Evolutionary conservation across 352 stramenopile species (phyloP).

Genomic region (Phytophthora foliorum): DNA sequence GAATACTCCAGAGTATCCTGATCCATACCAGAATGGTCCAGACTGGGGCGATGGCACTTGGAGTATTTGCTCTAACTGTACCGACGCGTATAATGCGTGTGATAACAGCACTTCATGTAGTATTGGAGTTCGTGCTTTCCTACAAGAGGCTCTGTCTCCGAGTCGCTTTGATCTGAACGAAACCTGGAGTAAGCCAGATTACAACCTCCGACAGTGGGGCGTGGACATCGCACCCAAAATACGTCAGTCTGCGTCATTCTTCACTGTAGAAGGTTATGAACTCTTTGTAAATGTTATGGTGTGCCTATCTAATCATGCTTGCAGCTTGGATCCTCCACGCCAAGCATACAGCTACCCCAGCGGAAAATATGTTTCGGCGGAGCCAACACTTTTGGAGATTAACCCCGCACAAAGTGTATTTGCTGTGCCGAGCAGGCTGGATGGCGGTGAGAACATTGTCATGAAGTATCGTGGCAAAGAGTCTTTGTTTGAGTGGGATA

Average conservation of each 20-base stretch:
- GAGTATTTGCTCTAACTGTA: conserved; percentile 36
- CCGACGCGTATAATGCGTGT: conserved; percentile 25
- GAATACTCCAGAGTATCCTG: conserved; percentile 20
- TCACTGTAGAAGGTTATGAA: conserved; percentile 38
- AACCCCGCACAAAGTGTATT: conserved; percentile 20
- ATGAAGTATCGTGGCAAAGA: conserved; percentile 35
- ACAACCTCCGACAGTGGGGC: conserved; percentile 2
- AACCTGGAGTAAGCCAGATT: not conserved
- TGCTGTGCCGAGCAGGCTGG: not conserved
- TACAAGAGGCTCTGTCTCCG: conserved; percentile 30
- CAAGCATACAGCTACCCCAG: conserved; percentile 10
- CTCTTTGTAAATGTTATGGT: conserved; percentile 40
- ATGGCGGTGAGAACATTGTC: conserved; percentile 13
- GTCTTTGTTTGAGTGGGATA: conserved; percentile 5
- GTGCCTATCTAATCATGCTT: conserved; percentile 36
- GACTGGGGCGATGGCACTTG: conserved; percentile 1
- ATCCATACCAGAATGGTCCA: conserved; percentile 23
- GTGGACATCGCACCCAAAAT: conserved; percentile 25
- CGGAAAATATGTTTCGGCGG: not conserved
- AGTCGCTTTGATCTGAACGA: conserved; percentile 11
- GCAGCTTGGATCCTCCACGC: conserved; percentile 23
- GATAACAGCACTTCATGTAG: conserved; percentile 46
- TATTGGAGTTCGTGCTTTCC: conserved; percentile 45
- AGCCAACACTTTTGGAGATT: conserved; percentile 26
- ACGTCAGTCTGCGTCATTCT: conserved; percentile 34